Percentiles rank a stretch among this genome's conserved stretches.
Conservation (phyloP, 2,329 filamentous ascomycete species). For the Diaporthe sp. region DNA sequence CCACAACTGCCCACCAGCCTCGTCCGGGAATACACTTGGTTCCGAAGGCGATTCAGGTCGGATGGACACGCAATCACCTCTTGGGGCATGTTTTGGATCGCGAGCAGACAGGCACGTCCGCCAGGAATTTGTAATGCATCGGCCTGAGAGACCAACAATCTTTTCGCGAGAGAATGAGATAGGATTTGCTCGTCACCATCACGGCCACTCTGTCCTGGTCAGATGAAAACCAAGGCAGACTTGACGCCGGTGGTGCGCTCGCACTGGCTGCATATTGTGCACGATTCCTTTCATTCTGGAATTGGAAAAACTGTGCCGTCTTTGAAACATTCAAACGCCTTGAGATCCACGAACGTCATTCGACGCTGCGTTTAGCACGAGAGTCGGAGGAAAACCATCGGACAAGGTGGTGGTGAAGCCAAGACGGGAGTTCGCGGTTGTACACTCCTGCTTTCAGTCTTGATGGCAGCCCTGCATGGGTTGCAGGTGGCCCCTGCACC, state of each 20-base stretch:
- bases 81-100: slow-evolving; percentile 30
- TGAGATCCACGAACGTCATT: neutral
- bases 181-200: neutral
- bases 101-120: neutral
- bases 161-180: neutral
- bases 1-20: neutral
- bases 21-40: slow-evolving; percentile 3
- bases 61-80: slow-evolving; percentile 22
- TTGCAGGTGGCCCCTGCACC: neutral
- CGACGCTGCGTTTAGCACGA: neutral
- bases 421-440: slow-evolving; percentile 3
- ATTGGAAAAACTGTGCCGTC: neutral
- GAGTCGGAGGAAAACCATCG: neutral
- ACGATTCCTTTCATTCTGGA: neutral
- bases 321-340: neutral
- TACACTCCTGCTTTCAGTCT: neutral
- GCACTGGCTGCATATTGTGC: neutral
- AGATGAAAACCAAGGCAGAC: neutral
- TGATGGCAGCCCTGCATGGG: neutral
- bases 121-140: slow-evolving; percentile 13
- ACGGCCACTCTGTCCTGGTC: neutral
- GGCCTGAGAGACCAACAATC: neutral
- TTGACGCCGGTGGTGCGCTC: neutral
- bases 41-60: slow-evolving; percentile 23
- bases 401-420: neutral